phyloP scores from a whole-genome alignment of 179 eudicot species.

The Pouteria campechiana region DNA sequence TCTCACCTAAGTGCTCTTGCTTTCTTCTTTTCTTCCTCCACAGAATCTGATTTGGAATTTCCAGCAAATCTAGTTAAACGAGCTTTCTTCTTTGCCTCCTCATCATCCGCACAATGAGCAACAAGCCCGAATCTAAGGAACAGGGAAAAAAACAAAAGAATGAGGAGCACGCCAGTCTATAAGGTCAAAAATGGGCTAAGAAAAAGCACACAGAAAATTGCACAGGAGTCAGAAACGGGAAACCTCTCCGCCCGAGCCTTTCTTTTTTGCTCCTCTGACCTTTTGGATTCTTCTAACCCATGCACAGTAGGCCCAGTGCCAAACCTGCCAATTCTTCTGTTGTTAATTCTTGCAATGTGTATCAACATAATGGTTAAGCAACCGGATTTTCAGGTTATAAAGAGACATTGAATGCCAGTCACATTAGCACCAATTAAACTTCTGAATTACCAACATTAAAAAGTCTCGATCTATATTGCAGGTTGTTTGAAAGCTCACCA shows the following conservation, averaged over 20 bases:
- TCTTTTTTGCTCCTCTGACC: slow-evolving; percentile 51
- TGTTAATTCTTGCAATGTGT: too few relatives aligned
- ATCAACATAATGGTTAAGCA: too few relatives aligned
- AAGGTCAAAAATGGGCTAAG: neutral
- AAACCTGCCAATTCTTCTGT: too few relatives aligned
- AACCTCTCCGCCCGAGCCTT: slow-evolving; percentile 79
- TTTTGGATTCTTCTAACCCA: slow-evolving; percentile 28
- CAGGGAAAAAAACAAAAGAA: neutral
- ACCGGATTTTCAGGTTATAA: too few relatives aligned
- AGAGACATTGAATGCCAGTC: too few relatives aligned
- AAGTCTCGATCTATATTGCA: too few relatives aligned
- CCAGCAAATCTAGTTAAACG: slow-evolving; percentile 37
- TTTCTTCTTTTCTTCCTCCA: slow-evolving; percentile 68
- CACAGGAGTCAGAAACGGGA: neutral
- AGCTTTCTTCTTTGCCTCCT: slow-evolving; percentile 64
- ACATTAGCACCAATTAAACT: too few relatives aligned
- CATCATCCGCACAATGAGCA: slow-evolving; percentile 19
- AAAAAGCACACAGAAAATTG: neutral
- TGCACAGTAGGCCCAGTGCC: slow-evolving; percentile 25
- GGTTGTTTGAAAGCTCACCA: too few relatives aligned
- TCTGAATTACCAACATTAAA: too few relatives aligned
- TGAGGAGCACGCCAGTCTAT: neutral
- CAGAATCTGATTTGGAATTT: slow-evolving; percentile 21
- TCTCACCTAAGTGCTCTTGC: slow-evolving; percentile 62
- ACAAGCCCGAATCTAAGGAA: slow-evolving; percentile 42